phyloP scores from a whole-genome alignment of 1,284 basidiomycete genomes.

The Marasmius oreades region DNA sequence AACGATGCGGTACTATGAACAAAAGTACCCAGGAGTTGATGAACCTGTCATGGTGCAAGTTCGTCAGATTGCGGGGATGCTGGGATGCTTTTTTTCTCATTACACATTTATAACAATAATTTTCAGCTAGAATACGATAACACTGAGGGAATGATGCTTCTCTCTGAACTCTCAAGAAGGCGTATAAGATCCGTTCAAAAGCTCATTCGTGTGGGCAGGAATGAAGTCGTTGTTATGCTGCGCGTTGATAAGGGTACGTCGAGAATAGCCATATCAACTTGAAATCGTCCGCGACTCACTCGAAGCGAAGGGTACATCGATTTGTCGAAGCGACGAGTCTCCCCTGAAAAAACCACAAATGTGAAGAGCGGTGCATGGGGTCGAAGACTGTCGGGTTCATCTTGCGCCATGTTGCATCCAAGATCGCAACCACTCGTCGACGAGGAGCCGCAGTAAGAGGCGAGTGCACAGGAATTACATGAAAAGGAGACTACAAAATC shows the following conservation, averaged over 20 bases:
- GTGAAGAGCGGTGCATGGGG: constrained; percentile 98
- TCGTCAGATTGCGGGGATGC: constrained; percentile 99
- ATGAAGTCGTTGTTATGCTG: constrained; percentile 98
- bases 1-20: constrained; percentile 78
- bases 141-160: constrained; percentile 99
- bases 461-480: constrained; percentile 28
- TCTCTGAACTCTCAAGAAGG: constrained; percentile 90
- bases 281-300: too few species aligned
- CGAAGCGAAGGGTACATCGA: constrained; percentile 90
- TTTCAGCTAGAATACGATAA: constrained; percentile 95
- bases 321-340: constrained; percentile 97
- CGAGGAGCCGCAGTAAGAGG: constrained; percentile 25
- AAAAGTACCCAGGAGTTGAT: constrained; percentile 86
- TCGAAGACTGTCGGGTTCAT: constrained; percentile 94
- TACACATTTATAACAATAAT: neutral
- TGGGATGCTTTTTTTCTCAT: constrained; percentile 58
- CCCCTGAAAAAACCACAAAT: constrained; percentile 98
- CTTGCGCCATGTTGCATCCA: constrained; percentile 91
- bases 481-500: constrained; percentile 46
- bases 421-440: constrained; percentile 49
- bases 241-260: constrained; percentile 98
- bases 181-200: constrained; percentile 99
- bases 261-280: too few species aligned
- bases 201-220: constrained; percentile 94
- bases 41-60: constrained; percentile 98